These are phyloP conservation scores for Aureobasidium leucospermi DNA, from an alignment of 2,329 filamentous ascomycete species.

Conservation along the genomic window DNA sequence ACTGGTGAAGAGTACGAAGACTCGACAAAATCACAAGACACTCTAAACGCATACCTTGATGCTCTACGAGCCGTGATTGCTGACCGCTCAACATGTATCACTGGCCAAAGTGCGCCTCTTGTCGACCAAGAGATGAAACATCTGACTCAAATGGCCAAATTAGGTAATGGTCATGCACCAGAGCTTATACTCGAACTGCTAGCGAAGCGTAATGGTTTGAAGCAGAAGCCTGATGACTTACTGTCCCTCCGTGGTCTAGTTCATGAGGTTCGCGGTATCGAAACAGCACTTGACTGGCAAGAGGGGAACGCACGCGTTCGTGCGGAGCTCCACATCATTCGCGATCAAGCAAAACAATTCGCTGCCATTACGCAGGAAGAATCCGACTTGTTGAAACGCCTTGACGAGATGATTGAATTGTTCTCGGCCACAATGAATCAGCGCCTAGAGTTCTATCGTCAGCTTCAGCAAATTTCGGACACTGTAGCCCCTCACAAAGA, in stretches of 20 bases:
- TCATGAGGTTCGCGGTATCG: conserved; percentile 59
- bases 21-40: conserved; percentile 80
- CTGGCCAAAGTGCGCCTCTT: conserved; percentile 68
- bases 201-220: conserved; percentile 37
- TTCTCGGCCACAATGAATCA: conserved; percentile 77
- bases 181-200: conserved; percentile 49
- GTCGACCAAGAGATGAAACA: conserved; percentile 63
- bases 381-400: conserved; percentile 40
- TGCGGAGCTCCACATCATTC: conserved; percentile 59
- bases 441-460: conserved; percentile 81
- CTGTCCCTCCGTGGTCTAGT: conserved; percentile 65
- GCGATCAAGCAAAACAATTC: conserved; percentile 54
- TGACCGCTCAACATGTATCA: conserved; percentile 69
- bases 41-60: conserved; percentile 80
- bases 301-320: conserved; percentile 48
- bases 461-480: conserved; percentile 86
- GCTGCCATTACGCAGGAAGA: conserved; percentile 47
- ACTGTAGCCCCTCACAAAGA: conserved; percentile 70
- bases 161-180: conserved; percentile 62
- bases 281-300: conserved; percentile 53
- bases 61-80: conserved; percentile 67
- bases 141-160: conserved; percentile 34
- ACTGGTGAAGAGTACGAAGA: conserved; percentile 87
- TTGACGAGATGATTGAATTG: conserved; percentile 65
- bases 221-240: conserved; percentile 44